These are phyloP conservation scores for Plasmodium blacklocki DNA, from an alignment of 169 alveolate species.

Conservation along the genomic window DNA sequence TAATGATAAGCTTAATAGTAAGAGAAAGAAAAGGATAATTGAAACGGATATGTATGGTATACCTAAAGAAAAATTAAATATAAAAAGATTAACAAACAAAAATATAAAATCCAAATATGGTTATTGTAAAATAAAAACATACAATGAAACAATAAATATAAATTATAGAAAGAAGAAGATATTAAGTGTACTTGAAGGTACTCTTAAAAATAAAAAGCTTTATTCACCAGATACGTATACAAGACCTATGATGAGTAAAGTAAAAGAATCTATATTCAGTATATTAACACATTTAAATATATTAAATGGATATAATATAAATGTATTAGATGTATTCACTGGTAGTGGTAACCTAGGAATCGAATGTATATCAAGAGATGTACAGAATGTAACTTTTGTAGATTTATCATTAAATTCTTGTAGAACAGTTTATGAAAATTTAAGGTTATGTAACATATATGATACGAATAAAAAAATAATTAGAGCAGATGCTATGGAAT, in stretches of 20 bases:
- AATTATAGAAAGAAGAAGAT: constrained; percentile 59
- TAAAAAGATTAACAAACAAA: constrained; percentile 20
- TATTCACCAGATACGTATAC: constrained; percentile 81
- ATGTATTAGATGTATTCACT: constrained; percentile 86
- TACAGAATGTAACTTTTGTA: constrained; percentile 84
- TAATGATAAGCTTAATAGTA: neutral
- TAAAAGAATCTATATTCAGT: constrained; percentile 79
- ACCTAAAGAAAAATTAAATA: constrained; percentile 38
- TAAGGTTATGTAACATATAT: constrained; percentile 29
- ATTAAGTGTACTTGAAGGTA: constrained; percentile 74
- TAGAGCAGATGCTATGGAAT: constrained; percentile 86
- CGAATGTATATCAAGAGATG: constrained; percentile 87
- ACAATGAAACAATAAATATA: constrained; percentile 54
- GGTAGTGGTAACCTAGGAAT: constrained; percentile 90
- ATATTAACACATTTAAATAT: constrained; percentile 77
- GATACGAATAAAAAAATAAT: constrained; percentile 78
- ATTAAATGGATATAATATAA: constrained; percentile 66
- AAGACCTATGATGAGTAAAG: constrained; percentile 87
- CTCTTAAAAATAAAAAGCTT: constrained; percentile 78
- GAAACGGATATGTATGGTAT: constrained; percentile 49
- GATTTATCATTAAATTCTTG: constrained; percentile 83
- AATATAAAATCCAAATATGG: constrained; percentile 61
- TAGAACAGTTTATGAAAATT: constrained; percentile 78
- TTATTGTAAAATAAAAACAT: constrained; percentile 49
- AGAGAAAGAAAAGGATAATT: constrained; percentile 10